Evolutionary conservation across 2,329 filamentous ascomycete species (phyloP), one percentile per base, ranked within the genome.

Genomic region (Aspergillus fischeri): DNA sequence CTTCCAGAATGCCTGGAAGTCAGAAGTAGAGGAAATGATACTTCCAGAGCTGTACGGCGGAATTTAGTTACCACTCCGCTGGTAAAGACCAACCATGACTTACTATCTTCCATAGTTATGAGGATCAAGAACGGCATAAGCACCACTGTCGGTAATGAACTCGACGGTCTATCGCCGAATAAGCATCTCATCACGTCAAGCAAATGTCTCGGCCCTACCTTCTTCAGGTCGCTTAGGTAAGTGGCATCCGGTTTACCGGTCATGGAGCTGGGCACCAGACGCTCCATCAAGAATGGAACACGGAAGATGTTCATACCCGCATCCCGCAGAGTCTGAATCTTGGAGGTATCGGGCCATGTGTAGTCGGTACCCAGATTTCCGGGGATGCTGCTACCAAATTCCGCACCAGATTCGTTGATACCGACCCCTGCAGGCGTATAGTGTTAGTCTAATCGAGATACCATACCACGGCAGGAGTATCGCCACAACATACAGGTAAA

Each of bases 351-450:
- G 4, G 86, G 85, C 78, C 85, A 90, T 59, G 74, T 86, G 72
- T 83, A 90, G 65, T 89, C 81, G 8, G 72, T 86, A 60, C 81
- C 81, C 64, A 82, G 52, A 2, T 24, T 52, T 28, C 86, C 86
- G 0, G 87, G 86, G 52, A 83, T 78, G 42, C 73, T 79, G 20
- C 66, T 73, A 25, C 86, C 86, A 56, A 89, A 90, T 68, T 90
- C 87, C 49, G 83, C 85, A 49, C 84, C 83, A 20, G 83, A 81
- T 67, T 86, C 78, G 62, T 81, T 82, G 64, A 80, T 71, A 5
- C 80, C 80, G 50, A 81, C 76, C 68, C 70, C 70, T 71, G 44
- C 42, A 45, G 20, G 21, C 14, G 11, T 45, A 14, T 20, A 45
- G 20, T 45, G 42, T 45, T 45, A 45, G 21, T 21, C n/a, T 21